Conservation (phyloP, 2,329 filamentous ascomycete genomes). For the Fusarium sublunatum region DNA sequence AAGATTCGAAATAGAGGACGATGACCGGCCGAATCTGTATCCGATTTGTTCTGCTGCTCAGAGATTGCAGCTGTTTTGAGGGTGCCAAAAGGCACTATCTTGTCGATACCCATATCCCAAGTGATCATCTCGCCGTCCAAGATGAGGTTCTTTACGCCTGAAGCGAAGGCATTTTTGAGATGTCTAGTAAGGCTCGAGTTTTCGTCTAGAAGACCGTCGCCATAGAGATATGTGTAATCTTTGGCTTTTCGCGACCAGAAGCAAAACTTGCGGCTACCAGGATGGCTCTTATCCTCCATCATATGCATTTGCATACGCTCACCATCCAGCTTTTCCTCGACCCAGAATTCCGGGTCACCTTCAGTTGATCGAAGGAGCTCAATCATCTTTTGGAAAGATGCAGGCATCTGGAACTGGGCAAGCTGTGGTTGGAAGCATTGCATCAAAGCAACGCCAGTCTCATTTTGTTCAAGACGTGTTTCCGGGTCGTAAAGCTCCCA, state of each 20-base stretch:
- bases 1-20: conserved; percentile 88
- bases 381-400: conserved; percentile 81
- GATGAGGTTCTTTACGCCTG: conserved; percentile 85
- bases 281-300: conserved; percentile 73
- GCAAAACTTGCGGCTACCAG: conserved; percentile 78
- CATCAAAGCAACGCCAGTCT: conserved; percentile 83
- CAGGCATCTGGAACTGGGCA: conserved; percentile 88
- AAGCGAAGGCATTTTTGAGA: conserved; percentile 79
- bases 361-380: conserved; percentile 72
- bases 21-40: conserved; percentile 59
- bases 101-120: conserved; percentile 89
- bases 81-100: conserved; percentile 89
- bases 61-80: conserved; percentile 89
- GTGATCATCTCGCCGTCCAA: conserved; percentile 99
- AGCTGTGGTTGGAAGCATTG: conserved; percentile 97
- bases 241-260: conserved; percentile 98
- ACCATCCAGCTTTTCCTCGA: conserved; percentile 97
- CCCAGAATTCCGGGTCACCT: conserved; percentile 86
- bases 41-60: conserved; percentile 73
- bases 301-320: conserved; percentile 98
- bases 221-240: conserved; percentile 95
- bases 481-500: conserved; percentile 88
- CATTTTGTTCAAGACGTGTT: conserved; percentile 78
- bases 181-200: conserved; percentile 83
- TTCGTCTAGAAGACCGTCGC: conserved; percentile 77